Conservation (phyloP, 1,139 yeast species). For the Insectozyma bohioensis region DNA sequence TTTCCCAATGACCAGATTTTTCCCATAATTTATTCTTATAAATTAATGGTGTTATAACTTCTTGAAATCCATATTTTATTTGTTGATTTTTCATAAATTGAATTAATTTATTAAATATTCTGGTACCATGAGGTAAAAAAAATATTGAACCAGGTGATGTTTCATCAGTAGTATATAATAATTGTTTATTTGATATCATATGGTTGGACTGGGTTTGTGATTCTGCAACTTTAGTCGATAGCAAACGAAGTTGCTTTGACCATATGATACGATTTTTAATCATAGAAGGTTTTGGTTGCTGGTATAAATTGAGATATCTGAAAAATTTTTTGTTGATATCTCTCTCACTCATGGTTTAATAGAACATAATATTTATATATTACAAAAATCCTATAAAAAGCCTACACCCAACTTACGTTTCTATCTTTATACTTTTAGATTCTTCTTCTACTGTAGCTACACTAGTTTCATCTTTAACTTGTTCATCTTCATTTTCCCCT, state of each 20-base stretch:
- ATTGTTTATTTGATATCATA: slow-evolving; percentile 61
- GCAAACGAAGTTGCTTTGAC: too few species aligned
- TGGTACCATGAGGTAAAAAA: slow-evolving; percentile 88
- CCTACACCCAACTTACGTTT: too few species aligned
- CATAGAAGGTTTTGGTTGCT: too few species aligned
- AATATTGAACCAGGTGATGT: slow-evolving; percentile 86
- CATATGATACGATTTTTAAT: too few species aligned
- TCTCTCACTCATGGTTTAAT: too few species aligned
- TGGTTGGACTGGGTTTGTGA: slow-evolving; percentile 45
- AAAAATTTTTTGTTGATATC: too few species aligned
- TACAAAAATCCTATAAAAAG: too few species aligned
- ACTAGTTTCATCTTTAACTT: slow-evolving; percentile 2
- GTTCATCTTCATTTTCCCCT: slow-evolving; percentile 8
- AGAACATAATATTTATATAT: too few species aligned
- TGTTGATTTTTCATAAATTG: slow-evolving; percentile 85
- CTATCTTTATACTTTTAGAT: too few species aligned
- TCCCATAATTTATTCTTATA: slow-evolving; percentile 87
- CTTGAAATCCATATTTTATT: slow-evolving; percentile 80
- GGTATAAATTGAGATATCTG: too few species aligned
- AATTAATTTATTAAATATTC: slow-evolving; percentile 75
- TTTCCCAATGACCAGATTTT: slow-evolving; percentile 94
- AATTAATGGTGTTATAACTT: slow-evolving; percentile 90
- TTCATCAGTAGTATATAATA: slow-evolving; percentile 72
- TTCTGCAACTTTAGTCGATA: slow-evolving; percentile 9
- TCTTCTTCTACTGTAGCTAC: slow-evolving; percentile 1